Evolutionary conservation across 768 basidiomycete genomes (phyloP), one percentile per base, ranked within the genome.

Genomic region (Psilocybe tampanensis): DNA sequence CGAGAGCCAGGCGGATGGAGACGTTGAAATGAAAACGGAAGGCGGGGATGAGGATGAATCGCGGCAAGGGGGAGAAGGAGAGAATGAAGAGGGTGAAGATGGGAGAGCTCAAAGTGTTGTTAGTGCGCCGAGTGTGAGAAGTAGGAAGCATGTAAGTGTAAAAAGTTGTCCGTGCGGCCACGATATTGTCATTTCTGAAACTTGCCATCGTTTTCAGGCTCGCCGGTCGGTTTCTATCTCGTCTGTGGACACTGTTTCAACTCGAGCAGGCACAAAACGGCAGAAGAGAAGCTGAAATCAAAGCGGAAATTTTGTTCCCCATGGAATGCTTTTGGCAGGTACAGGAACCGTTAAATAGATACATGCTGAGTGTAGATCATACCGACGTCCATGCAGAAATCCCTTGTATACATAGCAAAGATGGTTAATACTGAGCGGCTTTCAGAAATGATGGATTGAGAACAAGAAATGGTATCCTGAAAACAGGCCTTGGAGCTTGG

Each of bases 161-260:
- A 12, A n/a, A n/a, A n/a, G n/a, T n/a, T n/a, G n/a, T 43, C 39
- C 45, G 8, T 8, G 29, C 5, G 29, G 29, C 29, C 4, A n/a
- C 17, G 23, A 11, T 19, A n/a, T 15, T 34, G 17, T 13, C 21
- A 41, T 8, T 24, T 44, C 8, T 42, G 49, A 49, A 23, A 12
- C 33, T 12, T 15, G 18, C 24, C 51, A 42, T 61, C 4, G 29
- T 41, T 23, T 13, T n/a, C 21, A 83, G 84, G 66, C 76, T 15
- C 82, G 85, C 42, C 80, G 89, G 26, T 90, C 89, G 2, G 72
- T 89, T 74, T 92, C 90, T 1, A 78, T 84, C 42, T 90, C 90
- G 13, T 92, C 89, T 2, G 85, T 89, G 18, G 90, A 91, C 61
- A 89, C 89, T 17, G 76, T 81, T 24, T 80, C 75, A 33, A 82